Evolutionary conservation across 345 rosid genomes (phyloP).

Genomic region (Eucalyptus pauciflora): DNA sequence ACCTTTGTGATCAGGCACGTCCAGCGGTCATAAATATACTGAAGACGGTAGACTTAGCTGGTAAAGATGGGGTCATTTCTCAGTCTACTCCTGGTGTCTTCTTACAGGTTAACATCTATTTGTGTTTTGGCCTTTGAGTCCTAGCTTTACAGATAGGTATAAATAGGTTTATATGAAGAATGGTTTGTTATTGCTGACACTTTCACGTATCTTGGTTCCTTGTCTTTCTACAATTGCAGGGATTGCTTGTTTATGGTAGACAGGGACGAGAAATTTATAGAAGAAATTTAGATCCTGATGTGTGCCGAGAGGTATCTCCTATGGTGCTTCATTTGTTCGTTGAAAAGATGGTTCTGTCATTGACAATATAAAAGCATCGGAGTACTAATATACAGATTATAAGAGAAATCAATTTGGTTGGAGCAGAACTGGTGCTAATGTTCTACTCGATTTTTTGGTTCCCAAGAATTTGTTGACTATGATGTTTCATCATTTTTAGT

Average conservation of each 20-base stretch:
- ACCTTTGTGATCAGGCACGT: constrained; percentile 49
- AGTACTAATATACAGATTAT: not conserved
- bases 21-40: constrained; percentile 51
- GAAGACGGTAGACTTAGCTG: constrained; percentile 63
- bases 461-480: not conserved
- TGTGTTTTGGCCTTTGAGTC: not conserved
- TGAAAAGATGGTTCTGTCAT: not conserved
- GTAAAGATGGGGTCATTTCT: constrained; percentile 64
- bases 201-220: not conserved
- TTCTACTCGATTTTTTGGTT: not conserved
- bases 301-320: constrained; percentile 76
- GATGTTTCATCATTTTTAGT: not conserved
- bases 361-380: not conserved
- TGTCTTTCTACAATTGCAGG: constrained; percentile 32
- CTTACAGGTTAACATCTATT: constrained; percentile 53
- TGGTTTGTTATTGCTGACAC: not conserved
- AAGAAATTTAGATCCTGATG: constrained; percentile 58
- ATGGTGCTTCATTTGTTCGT: not conserved
- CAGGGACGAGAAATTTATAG: constrained; percentile 77
- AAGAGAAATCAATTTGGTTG: not conserved
- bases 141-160: not conserved
- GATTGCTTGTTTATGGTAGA: constrained; percentile 89
- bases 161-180: not conserved
- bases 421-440: not conserved
- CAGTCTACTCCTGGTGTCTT: constrained; percentile 83